These are phyloP conservation scores for Xylaria intraflava DNA, from an alignment of 495 filamentous ascomycete species.

Conservation along the genomic window DNA sequence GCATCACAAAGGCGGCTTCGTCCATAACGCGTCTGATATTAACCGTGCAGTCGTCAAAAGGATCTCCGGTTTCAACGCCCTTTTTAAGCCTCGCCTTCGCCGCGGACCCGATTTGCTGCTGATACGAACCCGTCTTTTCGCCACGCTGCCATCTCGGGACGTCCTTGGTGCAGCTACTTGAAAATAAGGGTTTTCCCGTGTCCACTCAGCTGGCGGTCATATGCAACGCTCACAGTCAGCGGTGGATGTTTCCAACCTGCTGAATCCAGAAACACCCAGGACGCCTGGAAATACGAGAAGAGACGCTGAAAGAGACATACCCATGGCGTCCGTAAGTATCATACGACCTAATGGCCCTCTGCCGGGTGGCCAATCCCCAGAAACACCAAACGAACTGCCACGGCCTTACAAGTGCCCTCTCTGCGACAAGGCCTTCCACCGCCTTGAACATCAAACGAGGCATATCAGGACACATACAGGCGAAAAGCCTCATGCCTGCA, in stretches of 20 bases:
- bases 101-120: not conserved
- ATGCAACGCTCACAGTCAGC: slow-evolving; percentile 68
- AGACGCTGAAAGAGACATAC: slow-evolving; percentile 34
- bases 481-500: slow-evolving; percentile 95
- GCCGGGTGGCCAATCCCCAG: slow-evolving; percentile 49
- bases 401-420: slow-evolving; percentile 97
- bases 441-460: slow-evolving; percentile 93
- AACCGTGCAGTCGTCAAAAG: not conserved
- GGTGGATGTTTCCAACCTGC: slow-evolving; percentile 72
- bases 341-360: slow-evolving; percentile 65
- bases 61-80: not conserved
- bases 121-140: not conserved
- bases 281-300: slow-evolving; percentile 25
- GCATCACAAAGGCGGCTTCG: not conserved
- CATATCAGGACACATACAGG: slow-evolving; percentile 98
- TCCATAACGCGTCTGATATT: not conserved
- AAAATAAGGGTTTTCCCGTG: slow-evolving; percentile 4
- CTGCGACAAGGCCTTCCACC: slow-evolving; percentile 98
- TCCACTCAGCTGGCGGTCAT: slow-evolving; percentile 45
- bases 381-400: slow-evolving; percentile 62
- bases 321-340: slow-evolving; percentile 64
- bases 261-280: slow-evolving; percentile 53
- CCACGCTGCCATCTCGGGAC: not conserved
- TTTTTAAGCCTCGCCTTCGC: not conserved
- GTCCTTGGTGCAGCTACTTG: slow-evolving; percentile 7